Base-by-base conservation (phyloP, 1,284 basidiomycete species). In the Ganoderma sp. region DNA sequence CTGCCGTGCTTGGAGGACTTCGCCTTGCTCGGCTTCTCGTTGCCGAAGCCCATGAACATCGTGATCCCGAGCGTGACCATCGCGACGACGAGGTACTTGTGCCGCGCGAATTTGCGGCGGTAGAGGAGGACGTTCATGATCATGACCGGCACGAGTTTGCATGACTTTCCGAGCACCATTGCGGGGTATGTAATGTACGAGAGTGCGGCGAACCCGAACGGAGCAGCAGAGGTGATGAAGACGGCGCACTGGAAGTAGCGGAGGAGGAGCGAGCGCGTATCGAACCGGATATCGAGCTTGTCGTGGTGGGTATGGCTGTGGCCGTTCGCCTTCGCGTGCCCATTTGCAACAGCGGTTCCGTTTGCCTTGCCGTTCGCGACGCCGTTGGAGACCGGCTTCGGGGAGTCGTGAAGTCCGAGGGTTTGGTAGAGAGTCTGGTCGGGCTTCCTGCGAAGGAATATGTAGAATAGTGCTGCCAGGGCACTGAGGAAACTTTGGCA, bases 121-220 rank as follows among this genome's bases (percentile, higher is more conserved):
- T 98, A 98, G 67, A 95, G 84, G 52, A 95, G 78, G 71, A 97
- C 89, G 81, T 97, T 97, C 94, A 97, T 96, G 80, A 97, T 84
- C 87, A 98, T 94, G 69, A 98, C 96, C 2, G 96, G 96, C 19
- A 98, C 93, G 75, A 98, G 94, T 80, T 99, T 99, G 87, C 97
- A 99, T 0, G 96, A 98, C 81, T 99, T 99, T 69, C 95, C 97
- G 70, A 99, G 90, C 48, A 99, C 97, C 91, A 99, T 96, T 19
- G 97, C 96, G 37, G 98, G 98, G 84, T 99, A 99, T 22, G 95
- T 96, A 77, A 99, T 97, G 82, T 98, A 96, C 54, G 93, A 90
- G 57, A 99, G 90, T 6, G 96, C 91, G 39, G 96, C 92, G 81
- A 99, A 98, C 63, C 97, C 96, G 76, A 99, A 97, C 9, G 96